Evolutionary conservation across 2,329 filamentous ascomycete species (phyloP), one percentile per base, ranked within the genome.

Genomic region (Claviceps fusiformis): DNA sequence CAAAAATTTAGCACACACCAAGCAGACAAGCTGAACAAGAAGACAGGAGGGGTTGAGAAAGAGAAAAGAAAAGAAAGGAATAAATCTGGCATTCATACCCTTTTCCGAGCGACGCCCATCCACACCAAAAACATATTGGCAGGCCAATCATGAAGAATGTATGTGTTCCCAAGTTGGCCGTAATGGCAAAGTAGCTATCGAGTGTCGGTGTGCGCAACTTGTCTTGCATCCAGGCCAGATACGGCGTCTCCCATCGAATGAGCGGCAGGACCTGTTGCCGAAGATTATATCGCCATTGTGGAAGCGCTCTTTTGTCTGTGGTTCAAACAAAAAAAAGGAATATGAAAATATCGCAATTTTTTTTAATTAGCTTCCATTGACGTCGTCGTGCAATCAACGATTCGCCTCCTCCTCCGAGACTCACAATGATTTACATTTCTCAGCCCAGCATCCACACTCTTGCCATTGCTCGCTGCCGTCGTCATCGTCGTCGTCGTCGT

Each of bases 91-190:
- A 41, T 41, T 39, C 85, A 63, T 83, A 95, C 89, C 86, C 91
- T 74, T 93, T 86, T 55, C 89, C 93, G 61, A 95, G 80, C 59
- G 80, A 83, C 47, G 86, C 84, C 71, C 91, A 87, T 54, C 92
- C 92, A 65, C 89, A 95, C 93, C 93, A 98, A 74, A 97, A 97
- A 62, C 95, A 80, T 60, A 97, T 89, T 6, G 93, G 93, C 64
- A 98, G 74, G 56, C 89, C 86, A 61, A 95, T 80, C 91, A 97
- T 97, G 76, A 96, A 98, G 75, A 96, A 97, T 0, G 93, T 98
- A 71, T 98, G 93, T 0, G 93, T 98, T 61, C 93, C 89, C 55
- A 97, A 80, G 70, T 97, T 98, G 59, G 93, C 93, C 0, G 91
- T 95, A 61, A 95, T 89, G 52, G 93, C 92, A 71, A 98, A 98